Conservation (phyloP, 768 basidiomycete species). For the Tricholoma sp. region DNA sequence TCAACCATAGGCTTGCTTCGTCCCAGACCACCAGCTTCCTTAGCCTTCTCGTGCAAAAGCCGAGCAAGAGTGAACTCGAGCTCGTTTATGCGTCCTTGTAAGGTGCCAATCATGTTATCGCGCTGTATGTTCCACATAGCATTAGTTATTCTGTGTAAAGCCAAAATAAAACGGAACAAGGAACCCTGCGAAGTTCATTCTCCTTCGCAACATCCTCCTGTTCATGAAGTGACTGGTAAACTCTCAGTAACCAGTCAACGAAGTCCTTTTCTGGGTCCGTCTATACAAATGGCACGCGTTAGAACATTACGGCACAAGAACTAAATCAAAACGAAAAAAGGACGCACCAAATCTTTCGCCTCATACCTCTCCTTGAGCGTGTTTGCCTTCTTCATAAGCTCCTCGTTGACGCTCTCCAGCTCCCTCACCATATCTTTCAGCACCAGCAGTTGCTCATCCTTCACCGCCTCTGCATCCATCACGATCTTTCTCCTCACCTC, state of each 20-base stretch:
- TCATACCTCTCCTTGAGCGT: conserved; percentile 38
- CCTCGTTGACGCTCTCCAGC: conserved; percentile 20
- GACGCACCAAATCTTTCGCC: conserved; percentile 40
- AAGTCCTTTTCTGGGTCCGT: conserved; percentile 46
- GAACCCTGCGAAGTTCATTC: conserved; percentile 52
- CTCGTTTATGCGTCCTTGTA: conserved; percentile 38
- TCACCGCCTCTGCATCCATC: background rate
- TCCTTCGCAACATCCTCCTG: conserved; percentile 47
- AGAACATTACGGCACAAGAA: background rate
- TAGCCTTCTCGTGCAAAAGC: conserved; percentile 33
- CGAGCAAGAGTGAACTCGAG: conserved; percentile 45
- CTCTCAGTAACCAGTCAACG: conserved; percentile 37
- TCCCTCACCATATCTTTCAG: conserved; percentile 13
- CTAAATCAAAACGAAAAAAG: background rate
- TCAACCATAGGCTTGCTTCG: conserved; percentile 34
- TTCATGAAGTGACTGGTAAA: conserved; percentile 44
- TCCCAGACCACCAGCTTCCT: conserved; percentile 13
- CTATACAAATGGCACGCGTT: conserved; percentile 23
- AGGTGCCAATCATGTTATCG: conserved; percentile 39
- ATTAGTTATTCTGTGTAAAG: background rate
- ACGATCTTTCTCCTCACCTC: conserved; percentile 9
- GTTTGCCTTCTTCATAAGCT: conserved; percentile 20
- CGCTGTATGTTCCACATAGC: conserved; percentile 29
- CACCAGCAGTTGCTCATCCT: conserved; percentile 10
- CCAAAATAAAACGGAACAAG: conserved; percentile 9